Evolutionary conservation across 169 alveolate species (phyloP).

Genomic region (Toxoplasma gondii): DNA sequence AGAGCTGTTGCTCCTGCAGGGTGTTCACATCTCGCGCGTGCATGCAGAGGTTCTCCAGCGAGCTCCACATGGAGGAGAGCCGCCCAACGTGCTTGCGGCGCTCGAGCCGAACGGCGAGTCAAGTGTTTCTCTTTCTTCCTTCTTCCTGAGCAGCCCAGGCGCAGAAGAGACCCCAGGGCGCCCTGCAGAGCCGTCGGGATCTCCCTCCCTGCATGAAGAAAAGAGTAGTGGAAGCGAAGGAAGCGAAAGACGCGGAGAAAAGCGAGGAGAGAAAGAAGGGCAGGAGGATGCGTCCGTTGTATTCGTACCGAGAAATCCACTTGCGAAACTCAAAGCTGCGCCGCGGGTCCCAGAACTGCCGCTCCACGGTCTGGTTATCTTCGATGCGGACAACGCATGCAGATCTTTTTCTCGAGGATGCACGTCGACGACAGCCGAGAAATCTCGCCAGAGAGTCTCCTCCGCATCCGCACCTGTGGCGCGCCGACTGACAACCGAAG

Average conservation of each 20-base stretch:
- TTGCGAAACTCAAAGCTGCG: not conserved
- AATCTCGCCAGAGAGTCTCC: not conserved
- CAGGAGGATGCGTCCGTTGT: not conserved
- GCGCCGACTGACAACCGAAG: not conserved
- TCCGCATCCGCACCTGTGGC: not conserved
- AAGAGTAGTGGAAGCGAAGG: not conserved
- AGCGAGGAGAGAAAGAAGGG: not conserved
- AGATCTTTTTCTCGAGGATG: not conserved
- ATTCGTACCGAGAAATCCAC: not conserved
- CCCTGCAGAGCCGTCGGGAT: too few species aligned
- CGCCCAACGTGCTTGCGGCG: not conserved
- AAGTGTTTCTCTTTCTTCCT: not conserved
- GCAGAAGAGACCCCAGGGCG: too few species aligned
- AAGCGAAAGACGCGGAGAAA: not conserved
- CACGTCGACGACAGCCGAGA: not conserved
- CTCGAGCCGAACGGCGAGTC: not conserved
- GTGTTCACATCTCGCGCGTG: not conserved
- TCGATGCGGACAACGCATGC: not conserved
- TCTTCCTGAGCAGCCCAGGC: not conserved
- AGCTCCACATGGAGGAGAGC: conserved; percentile 33
- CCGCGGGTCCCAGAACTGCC: not conserved
- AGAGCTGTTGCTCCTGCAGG: conserved; percentile 28
- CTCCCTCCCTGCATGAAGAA: too few species aligned
- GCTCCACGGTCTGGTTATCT: not conserved
- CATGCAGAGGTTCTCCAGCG: not conserved